Percentiles rank a stretch among this genome's conserved stretches.
phyloP scores from a whole-genome alignment of 768 basidiomycete species.

The Lactarius vividus region DNA sequence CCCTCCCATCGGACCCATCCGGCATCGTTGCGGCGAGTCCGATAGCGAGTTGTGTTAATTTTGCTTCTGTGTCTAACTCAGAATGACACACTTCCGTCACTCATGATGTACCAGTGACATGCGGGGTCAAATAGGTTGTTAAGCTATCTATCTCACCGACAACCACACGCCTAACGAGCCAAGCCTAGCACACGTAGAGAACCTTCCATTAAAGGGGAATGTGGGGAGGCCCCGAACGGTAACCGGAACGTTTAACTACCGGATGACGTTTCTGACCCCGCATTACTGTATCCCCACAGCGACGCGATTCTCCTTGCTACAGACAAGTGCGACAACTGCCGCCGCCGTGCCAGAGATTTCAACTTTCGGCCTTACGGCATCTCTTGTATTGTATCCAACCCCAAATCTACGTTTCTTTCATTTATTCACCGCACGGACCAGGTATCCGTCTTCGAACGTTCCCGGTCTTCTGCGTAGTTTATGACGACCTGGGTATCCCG shows the following conservation, averaged over 20 bases:
- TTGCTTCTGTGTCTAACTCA: not conserved
- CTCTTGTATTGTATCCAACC: slow-evolving; percentile 1
- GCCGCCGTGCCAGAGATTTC: not conserved
- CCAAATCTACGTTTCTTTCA: slow-evolving; percentile 2
- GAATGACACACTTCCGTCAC: not conserved
- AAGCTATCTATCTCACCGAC: not conserved
- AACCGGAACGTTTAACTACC: not conserved
- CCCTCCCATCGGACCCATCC: not conserved
- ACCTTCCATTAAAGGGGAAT: not conserved
- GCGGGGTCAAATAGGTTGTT: not conserved
- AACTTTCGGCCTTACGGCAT: not conserved
- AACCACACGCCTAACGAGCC: too few relatives aligned
- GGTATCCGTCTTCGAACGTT: not conserved
- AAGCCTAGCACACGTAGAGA: not conserved
- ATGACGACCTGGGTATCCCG: slow-evolving; percentile 8
- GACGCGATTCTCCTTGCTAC: not conserved
- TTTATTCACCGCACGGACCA: not conserved
- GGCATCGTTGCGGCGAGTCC: not conserved
- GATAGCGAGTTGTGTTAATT: not conserved
- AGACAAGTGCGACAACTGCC: not conserved
- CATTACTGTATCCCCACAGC: slow-evolving; percentile 3
- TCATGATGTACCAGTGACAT: not conserved
- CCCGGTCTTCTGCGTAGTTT: not conserved
- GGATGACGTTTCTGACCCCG: not conserved
- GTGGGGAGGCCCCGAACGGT: not conserved